Conservation (phyloP, 75 land plant genomes). For the Cupressus sempervirens region DNA sequence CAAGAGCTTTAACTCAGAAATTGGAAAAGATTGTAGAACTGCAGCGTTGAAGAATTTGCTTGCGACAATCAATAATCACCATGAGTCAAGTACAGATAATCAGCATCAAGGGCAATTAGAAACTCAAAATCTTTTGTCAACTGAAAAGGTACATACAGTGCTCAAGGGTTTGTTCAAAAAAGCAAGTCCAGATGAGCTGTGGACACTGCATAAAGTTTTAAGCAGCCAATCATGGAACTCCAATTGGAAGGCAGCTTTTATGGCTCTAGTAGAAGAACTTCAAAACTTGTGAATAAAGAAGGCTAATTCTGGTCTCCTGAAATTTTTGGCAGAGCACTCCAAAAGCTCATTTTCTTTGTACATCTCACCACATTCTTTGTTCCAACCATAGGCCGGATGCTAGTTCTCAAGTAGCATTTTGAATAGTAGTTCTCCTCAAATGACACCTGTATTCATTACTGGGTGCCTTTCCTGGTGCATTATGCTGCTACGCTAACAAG, state of each 20-base stretch:
- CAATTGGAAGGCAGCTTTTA: background rate
- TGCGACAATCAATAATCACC: background rate
- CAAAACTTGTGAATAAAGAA: conserved; percentile 12
- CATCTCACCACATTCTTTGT: conserved; percentile 8
- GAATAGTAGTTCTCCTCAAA: conserved; percentile 4
- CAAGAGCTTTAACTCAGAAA: background rate
- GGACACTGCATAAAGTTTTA: conserved; percentile 23
- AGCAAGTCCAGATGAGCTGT: conserved; percentile 47
- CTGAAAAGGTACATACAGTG: conserved; percentile 9
- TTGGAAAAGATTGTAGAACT: conserved; percentile 8
- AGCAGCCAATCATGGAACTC: conserved; percentile 9
- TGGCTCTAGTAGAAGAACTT: conserved; percentile 34
- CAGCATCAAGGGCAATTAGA: background rate
- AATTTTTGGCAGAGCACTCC: background rate
- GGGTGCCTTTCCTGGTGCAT: background rate
- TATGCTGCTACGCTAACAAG: background rate
- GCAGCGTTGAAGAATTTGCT: conserved; percentile 15
- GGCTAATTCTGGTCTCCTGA: background rate
- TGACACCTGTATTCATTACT: background rate
- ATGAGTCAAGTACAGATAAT: background rate
- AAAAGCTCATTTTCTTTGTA: conserved; percentile 4
- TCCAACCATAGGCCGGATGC: conserved; percentile 2
- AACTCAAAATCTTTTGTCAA: background rate
- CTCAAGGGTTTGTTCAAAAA: conserved; percentile 47
- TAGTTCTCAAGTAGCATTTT: background rate